Conservation (phyloP, 306 rosid genomes). For the Erythrophleum fordii region DNA sequence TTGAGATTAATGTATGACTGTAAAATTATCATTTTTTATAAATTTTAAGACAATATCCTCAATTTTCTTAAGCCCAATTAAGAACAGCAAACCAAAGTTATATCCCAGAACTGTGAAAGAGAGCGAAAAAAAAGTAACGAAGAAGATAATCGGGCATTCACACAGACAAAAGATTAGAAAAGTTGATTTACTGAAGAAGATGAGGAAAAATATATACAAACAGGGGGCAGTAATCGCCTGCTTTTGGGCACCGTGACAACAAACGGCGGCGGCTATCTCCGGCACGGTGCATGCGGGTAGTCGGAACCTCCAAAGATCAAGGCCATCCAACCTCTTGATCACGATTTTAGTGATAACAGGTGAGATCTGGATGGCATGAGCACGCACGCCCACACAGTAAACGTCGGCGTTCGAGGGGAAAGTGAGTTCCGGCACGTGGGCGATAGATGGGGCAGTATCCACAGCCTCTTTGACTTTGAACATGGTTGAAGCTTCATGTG, state of each 20-base stretch:
- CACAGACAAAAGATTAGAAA: too few relatives aligned
- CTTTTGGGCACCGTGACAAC: constrained; percentile 59
- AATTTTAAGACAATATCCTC: too few relatives aligned
- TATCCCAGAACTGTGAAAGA: too few relatives aligned
- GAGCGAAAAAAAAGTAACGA: too few relatives aligned
- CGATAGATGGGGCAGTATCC: constrained; percentile 58
- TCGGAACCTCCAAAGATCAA: constrained; percentile 53
- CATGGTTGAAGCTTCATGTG: constrained; percentile 26
- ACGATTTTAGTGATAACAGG: constrained; percentile 56
- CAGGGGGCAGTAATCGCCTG: background rate
- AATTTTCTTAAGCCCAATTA: too few relatives aligned
- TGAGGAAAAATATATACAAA: too few relatives aligned
- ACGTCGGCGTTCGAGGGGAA: constrained; percentile 52
- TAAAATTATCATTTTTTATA: too few relatives aligned
- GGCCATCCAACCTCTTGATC: constrained; percentile 39
- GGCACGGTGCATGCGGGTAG: constrained; percentile 55
- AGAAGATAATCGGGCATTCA: too few relatives aligned
- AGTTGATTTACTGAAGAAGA: too few relatives aligned
- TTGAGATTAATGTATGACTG: too few relatives aligned
- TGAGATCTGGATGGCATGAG: constrained; percentile 47
- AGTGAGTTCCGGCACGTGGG: constrained; percentile 55
- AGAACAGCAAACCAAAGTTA: too few relatives aligned
- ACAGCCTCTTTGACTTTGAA: constrained; percentile 38
- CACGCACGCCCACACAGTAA: constrained; percentile 36
- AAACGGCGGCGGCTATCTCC: constrained; percentile 52